Percentiles rank a stretch among this genome's conserved stretches.
phyloP scores from a whole-genome alignment of 805 yeast species.

The Spathaspora arborariae region DNA sequence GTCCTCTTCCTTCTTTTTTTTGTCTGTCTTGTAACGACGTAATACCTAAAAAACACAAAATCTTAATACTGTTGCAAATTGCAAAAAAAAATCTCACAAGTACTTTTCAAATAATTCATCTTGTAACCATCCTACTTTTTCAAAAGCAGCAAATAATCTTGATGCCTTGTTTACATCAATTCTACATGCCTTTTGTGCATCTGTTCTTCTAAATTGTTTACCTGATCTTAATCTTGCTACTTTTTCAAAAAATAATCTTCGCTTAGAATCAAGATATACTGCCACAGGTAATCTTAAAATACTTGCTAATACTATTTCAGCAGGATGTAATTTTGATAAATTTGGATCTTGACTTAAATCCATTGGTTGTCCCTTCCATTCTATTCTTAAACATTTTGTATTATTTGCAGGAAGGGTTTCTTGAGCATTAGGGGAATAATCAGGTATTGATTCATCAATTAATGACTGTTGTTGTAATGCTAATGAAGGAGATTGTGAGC shows the following conservation, averaged over 20 bases:
- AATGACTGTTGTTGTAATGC: constrained; percentile 45
- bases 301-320: constrained; percentile 82
- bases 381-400: constrained; percentile 74
- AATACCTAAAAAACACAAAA: neutral
- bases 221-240: constrained; percentile 68
- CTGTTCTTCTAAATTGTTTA: constrained; percentile 89
- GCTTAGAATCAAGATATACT: constrained; percentile 62
- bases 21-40: neutral
- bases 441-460: constrained; percentile 71
- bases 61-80: neutral
- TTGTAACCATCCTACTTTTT: constrained; percentile 87
- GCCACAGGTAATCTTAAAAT: constrained; percentile 85
- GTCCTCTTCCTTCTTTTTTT: neutral
- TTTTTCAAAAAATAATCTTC: constrained; percentile 85
- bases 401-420: constrained; percentile 59
- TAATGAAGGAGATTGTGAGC: constrained; percentile 30
- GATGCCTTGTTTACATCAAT: constrained; percentile 97
- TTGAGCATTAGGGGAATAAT: constrained; percentile 69
- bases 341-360: constrained; percentile 78
- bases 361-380: constrained; percentile 99
- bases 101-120: constrained; percentile 59
- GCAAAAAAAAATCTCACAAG: constrained; percentile 4
- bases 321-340: constrained; percentile 75
- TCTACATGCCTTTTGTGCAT: constrained; percentile 96
- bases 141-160: constrained; percentile 84